A percentile compares a stretch with the other conserved stretches of the same genome.
Evolutionary conservation across 768 basidiomycete species (phyloP).

Genomic region (Sporobolomyces pararoseus): DNA sequence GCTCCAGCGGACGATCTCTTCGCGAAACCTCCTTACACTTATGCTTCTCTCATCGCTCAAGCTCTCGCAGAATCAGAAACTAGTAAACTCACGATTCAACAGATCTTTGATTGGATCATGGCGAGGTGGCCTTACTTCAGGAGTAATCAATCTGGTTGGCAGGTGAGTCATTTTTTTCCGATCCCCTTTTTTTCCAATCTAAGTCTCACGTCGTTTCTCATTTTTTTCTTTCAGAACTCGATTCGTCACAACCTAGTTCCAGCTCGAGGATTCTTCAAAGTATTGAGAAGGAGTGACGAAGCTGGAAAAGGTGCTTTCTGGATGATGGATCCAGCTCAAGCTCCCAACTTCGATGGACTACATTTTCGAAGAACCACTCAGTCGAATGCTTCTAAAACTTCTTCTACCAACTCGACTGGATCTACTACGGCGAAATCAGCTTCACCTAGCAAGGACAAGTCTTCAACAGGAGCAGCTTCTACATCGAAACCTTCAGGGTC

Average conservation of each 20-base stretch:
- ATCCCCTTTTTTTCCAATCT: background rate
- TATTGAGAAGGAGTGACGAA: conserved; percentile 62
- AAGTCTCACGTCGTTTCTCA: background rate
- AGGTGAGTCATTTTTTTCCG: conserved; percentile 56
- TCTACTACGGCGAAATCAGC: conserved; percentile 11
- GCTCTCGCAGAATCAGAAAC: conserved; percentile 63
- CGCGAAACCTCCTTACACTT: conserved; percentile 82
- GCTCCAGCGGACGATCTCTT: conserved; percentile 63
- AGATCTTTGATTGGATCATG: conserved; percentile 88
- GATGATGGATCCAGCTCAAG: conserved; percentile 70
- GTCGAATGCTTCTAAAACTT: no score
- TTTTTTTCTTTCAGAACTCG: conserved; percentile 62
- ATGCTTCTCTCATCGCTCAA: conserved; percentile 84
- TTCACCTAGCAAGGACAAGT: conserved; percentile 9
- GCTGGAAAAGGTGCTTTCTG: conserved; percentile 83
- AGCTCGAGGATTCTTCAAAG: conserved; percentile 81
- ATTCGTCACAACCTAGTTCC: conserved; percentile 94
- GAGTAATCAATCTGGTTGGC: conserved; percentile 81
- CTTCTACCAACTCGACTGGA: no score
- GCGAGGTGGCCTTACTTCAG: conserved; percentile 85
- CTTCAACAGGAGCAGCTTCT: background rate
- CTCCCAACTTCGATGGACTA: conserved; percentile 48
- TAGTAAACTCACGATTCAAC: conserved; percentile 76
- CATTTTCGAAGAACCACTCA: conserved; percentile 19
- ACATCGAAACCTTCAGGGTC: background rate